Percentiles rank a stretch among this genome's conserved stretches.
These are phyloP conservation scores for Calonectria montana DNA, from an alignment of 2,329 filamentous ascomycete species.

Conservation along the genomic window DNA sequence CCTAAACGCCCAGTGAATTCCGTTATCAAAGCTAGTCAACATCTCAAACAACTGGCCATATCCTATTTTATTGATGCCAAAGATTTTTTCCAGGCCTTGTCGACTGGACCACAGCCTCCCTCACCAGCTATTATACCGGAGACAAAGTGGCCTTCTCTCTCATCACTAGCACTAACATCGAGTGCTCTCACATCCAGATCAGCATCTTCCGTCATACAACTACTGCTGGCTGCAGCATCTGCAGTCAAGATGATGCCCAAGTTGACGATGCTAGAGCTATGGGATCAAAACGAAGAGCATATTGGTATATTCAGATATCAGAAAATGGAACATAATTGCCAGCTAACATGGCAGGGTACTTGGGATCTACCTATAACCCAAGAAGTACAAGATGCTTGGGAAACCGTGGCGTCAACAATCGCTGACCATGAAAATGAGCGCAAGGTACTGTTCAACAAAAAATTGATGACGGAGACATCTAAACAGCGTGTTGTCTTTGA, in stretches of 20 bases:
- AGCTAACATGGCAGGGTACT: neutral
- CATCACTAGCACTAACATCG: neutral
- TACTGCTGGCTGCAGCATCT: neutral
- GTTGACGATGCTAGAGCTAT: neutral
- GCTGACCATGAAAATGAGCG: neutral
- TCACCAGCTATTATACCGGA: neutral
- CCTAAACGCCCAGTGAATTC: neutral
- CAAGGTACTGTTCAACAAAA: neutral
- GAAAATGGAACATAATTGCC: neutral
- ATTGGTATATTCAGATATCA: neutral
- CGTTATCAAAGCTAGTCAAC: neutral
- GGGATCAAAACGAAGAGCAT: neutral
- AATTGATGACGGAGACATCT: neutral
- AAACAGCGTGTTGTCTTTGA: neutral
- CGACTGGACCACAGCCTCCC: neutral
- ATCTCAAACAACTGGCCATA: neutral
- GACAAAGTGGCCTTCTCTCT: neutral
- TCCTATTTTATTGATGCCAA: neutral
- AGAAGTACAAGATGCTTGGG: neutral
- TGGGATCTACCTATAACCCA: neutral
- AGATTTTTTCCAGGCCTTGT: neutral
- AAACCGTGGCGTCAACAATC: neutral
- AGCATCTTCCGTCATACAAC: neutral
- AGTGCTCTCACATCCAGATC: neutral
- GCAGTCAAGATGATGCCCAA: neutral